phyloP scores from a whole-genome alignment of 139 green algal genomes.

The Coelastrella sp. region DNA sequence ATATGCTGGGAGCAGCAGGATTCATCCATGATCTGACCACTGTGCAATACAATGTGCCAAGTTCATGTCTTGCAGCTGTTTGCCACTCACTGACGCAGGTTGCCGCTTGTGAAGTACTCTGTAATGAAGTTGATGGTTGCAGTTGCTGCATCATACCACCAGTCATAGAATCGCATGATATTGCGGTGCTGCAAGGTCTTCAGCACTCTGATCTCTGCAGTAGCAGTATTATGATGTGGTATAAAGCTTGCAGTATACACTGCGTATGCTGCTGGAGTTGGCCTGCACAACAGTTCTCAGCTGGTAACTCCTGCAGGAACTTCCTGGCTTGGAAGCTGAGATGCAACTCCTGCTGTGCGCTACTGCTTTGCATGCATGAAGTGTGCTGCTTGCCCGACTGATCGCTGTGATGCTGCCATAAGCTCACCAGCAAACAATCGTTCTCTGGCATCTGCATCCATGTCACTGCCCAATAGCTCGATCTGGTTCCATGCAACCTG shows the following conservation, averaged over 20 bases:
- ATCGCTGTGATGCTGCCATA: neutral
- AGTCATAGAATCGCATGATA: constrained; percentile 57
- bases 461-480: constrained; percentile 40
- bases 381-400: no score
- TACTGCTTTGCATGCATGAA: no score
- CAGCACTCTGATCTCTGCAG: constrained; percentile 50
- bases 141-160: constrained; percentile 49
- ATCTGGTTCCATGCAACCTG: constrained; percentile 58
- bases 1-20: neutral
- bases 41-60: no score
- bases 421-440: constrained; percentile 51
- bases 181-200: constrained; percentile 56
- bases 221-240: no score
- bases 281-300: no score
- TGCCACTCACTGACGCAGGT: constrained; percentile 55
- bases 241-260: no score
- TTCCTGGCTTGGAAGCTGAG: no score
- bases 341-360: no score
- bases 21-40: no score
- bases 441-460: constrained; percentile 48
- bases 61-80: no score
- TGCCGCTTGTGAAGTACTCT: constrained; percentile 56
- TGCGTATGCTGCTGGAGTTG: no score
- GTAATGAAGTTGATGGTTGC: constrained; percentile 65
- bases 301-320: no score